phyloP scores from a whole-genome alignment of 305 asterid genomes.

The Fraxinus platypoda region DNA sequence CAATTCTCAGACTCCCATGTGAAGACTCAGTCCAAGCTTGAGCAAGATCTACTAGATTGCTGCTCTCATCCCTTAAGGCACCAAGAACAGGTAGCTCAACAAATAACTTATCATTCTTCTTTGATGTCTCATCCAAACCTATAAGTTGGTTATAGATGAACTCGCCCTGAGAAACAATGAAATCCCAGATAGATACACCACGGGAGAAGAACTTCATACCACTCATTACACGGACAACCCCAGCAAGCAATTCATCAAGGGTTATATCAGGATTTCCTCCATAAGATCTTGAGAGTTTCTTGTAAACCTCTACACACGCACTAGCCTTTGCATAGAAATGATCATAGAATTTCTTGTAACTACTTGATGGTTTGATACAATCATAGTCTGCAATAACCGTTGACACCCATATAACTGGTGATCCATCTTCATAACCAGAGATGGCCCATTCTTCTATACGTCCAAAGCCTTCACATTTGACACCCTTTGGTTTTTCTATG shows the following conservation, averaged over 20 bases:
- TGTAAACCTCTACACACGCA: constrained; percentile 80
- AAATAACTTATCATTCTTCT: constrained; percentile 53
- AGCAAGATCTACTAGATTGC: constrained; percentile 34
- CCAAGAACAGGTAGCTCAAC: constrained; percentile 60
- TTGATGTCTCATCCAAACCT: constrained; percentile 85
- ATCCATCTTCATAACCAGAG: constrained; percentile 95
- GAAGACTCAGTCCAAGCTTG: constrained; percentile 37
- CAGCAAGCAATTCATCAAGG: constrained; percentile 93
- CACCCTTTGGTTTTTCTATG: constrained; percentile 59
- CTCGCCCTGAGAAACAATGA: constrained; percentile 76
- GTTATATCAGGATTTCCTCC: constrained; percentile 59
- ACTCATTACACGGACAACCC: constrained; percentile 77
- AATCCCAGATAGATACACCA: constrained; percentile 72
- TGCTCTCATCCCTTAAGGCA: constrained; percentile 66
- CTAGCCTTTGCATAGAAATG: constrained; percentile 81
- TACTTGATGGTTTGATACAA: constrained; percentile 71
- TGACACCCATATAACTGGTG: constrained; percentile 79
- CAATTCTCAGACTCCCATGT: constrained; percentile 53
- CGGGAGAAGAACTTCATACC: constrained; percentile 70
- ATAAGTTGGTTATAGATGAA: constrained; percentile 80
- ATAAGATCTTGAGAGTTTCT: constrained; percentile 62
- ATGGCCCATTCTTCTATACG: constrained; percentile 95
- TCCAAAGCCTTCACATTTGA: constrained; percentile 86
- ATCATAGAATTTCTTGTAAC: constrained; percentile 73
- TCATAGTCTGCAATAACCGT: constrained; percentile 87